phyloP scores from a whole-genome alignment of 495 filamentous ascomycete genomes.

The Talaromyces borbonicus region DNA sequence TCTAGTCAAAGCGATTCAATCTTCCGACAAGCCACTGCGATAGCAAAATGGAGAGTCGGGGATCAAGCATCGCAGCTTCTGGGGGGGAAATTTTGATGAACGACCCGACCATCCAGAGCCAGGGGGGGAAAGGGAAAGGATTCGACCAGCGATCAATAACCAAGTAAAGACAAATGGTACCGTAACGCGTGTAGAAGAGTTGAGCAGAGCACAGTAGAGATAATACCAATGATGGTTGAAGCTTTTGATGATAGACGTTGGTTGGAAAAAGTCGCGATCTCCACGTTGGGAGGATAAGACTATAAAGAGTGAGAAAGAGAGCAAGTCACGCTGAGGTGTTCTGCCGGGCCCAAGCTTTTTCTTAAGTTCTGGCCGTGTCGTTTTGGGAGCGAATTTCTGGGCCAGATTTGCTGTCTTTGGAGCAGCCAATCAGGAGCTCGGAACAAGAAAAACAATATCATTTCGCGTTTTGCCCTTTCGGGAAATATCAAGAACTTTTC shows the following conservation, averaged over 20 bases:
- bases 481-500: not conserved
- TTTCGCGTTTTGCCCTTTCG: not conserved
- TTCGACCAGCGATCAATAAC: not conserved
- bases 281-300: not conserved
- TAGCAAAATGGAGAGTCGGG: slow-evolving; percentile 1
- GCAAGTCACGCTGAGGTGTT: too few relatives aligned
- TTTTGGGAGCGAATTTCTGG: not conserved
- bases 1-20: not conserved
- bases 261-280: not conserved
- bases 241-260: too few relatives aligned
- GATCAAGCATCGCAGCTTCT: slow-evolving; percentile 7
- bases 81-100: not conserved
- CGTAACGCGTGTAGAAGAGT: too few relatives aligned
- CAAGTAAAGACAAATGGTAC: too few relatives aligned
- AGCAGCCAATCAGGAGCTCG: slow-evolving; percentile 8
- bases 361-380: too few relatives aligned
- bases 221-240: not conserved
- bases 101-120: slow-evolving; percentile 1
- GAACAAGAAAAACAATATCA: not conserved
- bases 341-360: slow-evolving; percentile 5
- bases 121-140: not conserved
- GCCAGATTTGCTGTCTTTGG: not conserved
- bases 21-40: slow-evolving; percentile 2
- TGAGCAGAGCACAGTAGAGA: too few relatives aligned
- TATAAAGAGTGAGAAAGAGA: too few relatives aligned